phyloP scores from a whole-genome alignment of 495 filamentous ascomycete genomes.

The Physcia stellaris region DNA sequence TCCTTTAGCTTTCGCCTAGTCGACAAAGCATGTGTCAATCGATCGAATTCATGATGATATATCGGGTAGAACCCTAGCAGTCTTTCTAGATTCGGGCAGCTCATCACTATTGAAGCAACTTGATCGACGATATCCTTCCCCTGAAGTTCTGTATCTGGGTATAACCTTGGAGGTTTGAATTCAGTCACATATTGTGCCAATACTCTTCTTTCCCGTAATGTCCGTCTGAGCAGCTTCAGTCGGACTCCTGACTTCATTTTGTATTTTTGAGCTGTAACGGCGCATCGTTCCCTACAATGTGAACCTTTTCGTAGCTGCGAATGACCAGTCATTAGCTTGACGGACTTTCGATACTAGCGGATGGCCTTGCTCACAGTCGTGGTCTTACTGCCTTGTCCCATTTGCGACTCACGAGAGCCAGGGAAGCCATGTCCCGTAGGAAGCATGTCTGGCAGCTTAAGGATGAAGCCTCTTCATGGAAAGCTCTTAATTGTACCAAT shows the following conservation, averaged over 20 bases:
- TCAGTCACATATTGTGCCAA: conserved; percentile 61
- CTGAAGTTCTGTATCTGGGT: conserved; percentile 26
- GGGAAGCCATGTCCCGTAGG: conserved; percentile 57
- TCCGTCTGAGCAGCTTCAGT: conserved; percentile 61
- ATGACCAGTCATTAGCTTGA: conserved; percentile 6
- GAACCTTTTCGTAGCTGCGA: conserved; percentile 52
- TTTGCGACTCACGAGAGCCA: conserved; percentile 51
- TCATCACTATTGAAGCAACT: conserved; percentile 70
- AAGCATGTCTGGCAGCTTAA: conserved; percentile 59
- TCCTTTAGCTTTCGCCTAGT: conserved; percentile 61
- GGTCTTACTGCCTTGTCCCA: conserved; percentile 47
- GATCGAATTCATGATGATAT: conserved; percentile 61
- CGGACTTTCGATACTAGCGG: background rate
- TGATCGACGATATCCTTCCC: conserved; percentile 53
- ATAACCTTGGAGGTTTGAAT: conserved; percentile 46
- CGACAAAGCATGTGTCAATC: conserved; percentile 64
- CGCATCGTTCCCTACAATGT: conserved; percentile 57
- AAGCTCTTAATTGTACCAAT: conserved; percentile 31
- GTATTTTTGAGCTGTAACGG: conserved; percentile 48
- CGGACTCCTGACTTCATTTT: conserved; percentile 54
- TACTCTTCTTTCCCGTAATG: conserved; percentile 53
- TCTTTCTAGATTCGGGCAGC: conserved; percentile 71
- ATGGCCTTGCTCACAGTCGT: background rate
- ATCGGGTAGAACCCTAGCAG: conserved; percentile 56
- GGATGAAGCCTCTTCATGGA: conserved; percentile 31